phyloP scores from a whole-genome alignment of 75 land plant genomes.

The Cryptomeria japonica region DNA sequence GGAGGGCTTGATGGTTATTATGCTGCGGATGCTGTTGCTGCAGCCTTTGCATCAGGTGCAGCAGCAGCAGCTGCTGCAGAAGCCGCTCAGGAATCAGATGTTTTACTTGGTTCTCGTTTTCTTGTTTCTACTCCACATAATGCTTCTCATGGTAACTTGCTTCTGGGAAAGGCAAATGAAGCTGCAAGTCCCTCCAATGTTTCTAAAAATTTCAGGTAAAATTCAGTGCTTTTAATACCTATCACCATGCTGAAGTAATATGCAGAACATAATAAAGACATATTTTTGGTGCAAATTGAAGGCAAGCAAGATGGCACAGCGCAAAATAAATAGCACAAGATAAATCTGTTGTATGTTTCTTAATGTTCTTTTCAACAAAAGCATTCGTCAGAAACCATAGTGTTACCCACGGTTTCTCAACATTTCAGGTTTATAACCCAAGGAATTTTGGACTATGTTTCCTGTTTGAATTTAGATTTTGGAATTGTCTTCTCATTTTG shows the following conservation, averaged over 20 bases:
- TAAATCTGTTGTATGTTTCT: neutral
- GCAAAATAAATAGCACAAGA: neutral
- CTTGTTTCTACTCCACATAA: conserved; percentile 26
- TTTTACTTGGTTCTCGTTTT: conserved; percentile 20
- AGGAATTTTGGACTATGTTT: neutral
- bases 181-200: conserved; percentile 49
- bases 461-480: neutral
- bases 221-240: neutral
- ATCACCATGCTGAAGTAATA: neutral
- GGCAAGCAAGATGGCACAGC: neutral
- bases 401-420: too few species aligned
- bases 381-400: neutral
- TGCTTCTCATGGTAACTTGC: conserved; percentile 24
- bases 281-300: neutral
- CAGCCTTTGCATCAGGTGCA: conserved; percentile 78
- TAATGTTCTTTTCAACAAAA: neutral
- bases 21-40: conserved; percentile 86
- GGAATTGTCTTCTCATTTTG: neutral
- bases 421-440: too few species aligned
- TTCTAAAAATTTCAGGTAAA: conserved; percentile 88
- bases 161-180: conserved; percentile 52
- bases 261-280: neutral
- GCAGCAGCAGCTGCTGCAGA: conserved; percentile 62
- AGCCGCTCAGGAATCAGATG: conserved; percentile 48
- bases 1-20: conserved; percentile 82